Conservation (phyloP, 371 early-diverging fungal genomes). For the Syncephalastrum sp. region DNA sequence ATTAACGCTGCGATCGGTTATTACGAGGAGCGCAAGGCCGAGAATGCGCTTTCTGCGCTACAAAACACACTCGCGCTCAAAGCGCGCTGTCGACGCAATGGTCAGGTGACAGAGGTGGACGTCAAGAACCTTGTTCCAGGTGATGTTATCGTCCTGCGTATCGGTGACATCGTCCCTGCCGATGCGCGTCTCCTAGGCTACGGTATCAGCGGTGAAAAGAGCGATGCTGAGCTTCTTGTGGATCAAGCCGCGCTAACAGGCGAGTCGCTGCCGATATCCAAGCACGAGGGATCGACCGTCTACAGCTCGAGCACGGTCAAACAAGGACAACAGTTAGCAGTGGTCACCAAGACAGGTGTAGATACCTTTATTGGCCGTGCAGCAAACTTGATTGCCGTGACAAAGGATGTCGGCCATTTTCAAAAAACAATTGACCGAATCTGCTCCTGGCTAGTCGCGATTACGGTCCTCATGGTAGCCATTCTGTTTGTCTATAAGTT, state of each 20-base stretch:
- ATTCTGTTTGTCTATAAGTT: conserved; percentile 77
- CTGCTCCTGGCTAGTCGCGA: conserved; percentile 78
- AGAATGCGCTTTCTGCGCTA: conserved; percentile 87
- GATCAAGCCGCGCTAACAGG: conserved; percentile 96
- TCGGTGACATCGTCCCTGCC: conserved; percentile 95
- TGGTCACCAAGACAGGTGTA: conserved; percentile 86
- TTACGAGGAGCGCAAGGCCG: conserved; percentile 87
- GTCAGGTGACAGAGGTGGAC: conserved; percentile 73
- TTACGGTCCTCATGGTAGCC: conserved; percentile 72
- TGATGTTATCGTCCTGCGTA: conserved; percentile 83
- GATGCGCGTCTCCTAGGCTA: conserved; percentile 85
- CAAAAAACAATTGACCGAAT: conserved; percentile 83
- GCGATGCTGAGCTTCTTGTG: conserved; percentile 75
- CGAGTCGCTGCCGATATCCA: conserved; percentile 84
- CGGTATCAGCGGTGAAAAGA: conserved; percentile 75
- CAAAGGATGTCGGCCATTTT: conserved; percentile 82
- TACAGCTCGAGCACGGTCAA: conserved; percentile 86
- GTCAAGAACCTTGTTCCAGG: conserved; percentile 79
- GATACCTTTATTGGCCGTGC: conserved; percentile 92
- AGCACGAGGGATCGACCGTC: conserved; percentile 75
- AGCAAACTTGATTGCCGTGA: conserved; percentile 85
- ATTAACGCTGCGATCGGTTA: conserved; percentile 91
- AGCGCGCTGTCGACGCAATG: conserved; percentile 76
- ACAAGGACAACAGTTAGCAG: conserved; percentile 83
- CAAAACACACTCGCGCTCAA: conserved; percentile 87